Evolutionary conservation across 192 early-diverging fungal species (phyloP), one percentile per base, ranked within the genome.

Genomic region (Coemansia sp.): DNA sequence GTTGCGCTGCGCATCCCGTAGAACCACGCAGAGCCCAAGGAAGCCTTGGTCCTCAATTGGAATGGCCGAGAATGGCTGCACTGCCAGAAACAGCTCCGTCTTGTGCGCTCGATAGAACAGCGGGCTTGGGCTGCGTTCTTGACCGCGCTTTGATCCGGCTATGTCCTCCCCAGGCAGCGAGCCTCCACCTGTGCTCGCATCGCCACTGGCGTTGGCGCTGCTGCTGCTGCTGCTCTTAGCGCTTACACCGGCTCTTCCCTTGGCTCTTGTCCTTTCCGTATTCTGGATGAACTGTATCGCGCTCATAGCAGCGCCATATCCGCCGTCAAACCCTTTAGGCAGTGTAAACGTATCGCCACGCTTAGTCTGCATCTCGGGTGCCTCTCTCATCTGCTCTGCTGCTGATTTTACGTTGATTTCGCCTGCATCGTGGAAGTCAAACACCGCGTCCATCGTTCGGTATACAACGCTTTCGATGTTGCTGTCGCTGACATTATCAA

Each of bases 241-340:
- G 16, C 40, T 54, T 6, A 11, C 37, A 39, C 66, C 16, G 19
- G 26, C 37, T 49, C 56, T 46, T 57, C 54, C 61, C 52, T 58
- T 61, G 11, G 62, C 52, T 54, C 63, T 49, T 15, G 65, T 18
- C 58, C 73, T 68, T 32, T 41, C 42, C 26, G 71, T 36, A 57
- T 76, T 75, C 67, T 81, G 74, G 6, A 81, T 58, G 39, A 59
- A 76, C 71, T 81, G 79, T 61, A 81, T 68, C 5, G 79, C 73
- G 6, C 74, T 76, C 36, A 81, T 67, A 1, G 79, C 79, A 5
- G 79, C 79, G 39, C 79, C 79, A 62, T 81, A 81, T 12, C 74
- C 83, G 46, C 71, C 83, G 52, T 84, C 83, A 76, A 81, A 78
- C 36, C 78, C 78, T 73, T 81, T 80, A 37, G 77, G 78, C 66